Conservation (phyloP, 2,329 filamentous ascomycete species). For the Blastomyces gilchristii region DNA sequence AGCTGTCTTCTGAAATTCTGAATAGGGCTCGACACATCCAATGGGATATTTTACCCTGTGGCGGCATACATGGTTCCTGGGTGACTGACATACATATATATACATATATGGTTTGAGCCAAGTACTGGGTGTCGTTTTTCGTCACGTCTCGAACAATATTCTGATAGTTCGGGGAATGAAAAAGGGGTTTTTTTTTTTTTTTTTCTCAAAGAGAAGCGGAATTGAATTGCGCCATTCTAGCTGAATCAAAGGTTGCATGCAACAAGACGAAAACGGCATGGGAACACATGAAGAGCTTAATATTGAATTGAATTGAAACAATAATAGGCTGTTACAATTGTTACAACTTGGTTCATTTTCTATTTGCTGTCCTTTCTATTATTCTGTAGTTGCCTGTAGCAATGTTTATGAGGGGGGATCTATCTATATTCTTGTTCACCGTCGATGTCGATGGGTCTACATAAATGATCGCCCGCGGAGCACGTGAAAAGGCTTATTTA, state of each 20-base stretch:
- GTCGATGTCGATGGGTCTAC: neutral
- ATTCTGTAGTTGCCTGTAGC: neutral
- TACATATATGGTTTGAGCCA: neutral
- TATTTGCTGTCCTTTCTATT: neutral
- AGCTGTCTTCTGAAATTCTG: no score
- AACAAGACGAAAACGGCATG: neutral
- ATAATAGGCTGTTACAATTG: neutral
- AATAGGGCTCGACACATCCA: neutral
- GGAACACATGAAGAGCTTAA: neutral
- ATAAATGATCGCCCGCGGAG: neutral
- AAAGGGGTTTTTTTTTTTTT: neutral
- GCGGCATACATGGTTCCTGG: neutral
- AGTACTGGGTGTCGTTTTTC: neutral
- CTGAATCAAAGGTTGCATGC: no score
- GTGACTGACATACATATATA: neutral
- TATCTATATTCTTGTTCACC: neutral
- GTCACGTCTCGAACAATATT: neutral
- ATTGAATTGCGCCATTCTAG: neutral
- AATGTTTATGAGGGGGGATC: neutral
- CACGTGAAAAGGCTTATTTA: neutral
- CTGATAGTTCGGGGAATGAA: neutral
- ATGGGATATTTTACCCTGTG: neutral
- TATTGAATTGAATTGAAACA: neutral
- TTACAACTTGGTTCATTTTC: neutral
- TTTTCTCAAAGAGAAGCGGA: neutral